Conservation (phyloP, 306 rosid genomes). For the Cicer judaicum region DNA sequence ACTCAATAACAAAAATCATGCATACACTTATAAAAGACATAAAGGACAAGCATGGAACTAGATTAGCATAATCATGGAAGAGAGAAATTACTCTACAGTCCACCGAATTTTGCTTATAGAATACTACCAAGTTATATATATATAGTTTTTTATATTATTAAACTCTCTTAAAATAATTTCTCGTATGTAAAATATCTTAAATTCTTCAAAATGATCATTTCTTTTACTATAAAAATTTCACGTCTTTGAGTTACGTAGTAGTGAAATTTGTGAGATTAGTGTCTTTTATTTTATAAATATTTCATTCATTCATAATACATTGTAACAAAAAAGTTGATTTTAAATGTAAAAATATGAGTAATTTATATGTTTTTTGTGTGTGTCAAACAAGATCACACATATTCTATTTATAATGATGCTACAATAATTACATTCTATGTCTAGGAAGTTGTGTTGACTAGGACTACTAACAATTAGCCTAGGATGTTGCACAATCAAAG, state of each 20-base stretch:
- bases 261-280: neutral
- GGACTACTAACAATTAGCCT: too few relatives aligned
- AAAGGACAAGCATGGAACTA: conserved; percentile 26
- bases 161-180: too few relatives aligned
- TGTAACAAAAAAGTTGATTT: neutral
- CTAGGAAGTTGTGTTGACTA: too few relatives aligned
- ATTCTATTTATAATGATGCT: too few relatives aligned
- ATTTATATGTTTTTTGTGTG: too few relatives aligned
- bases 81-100: neutral
- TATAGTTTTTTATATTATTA: too few relatives aligned
- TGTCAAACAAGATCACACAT: too few relatives aligned
- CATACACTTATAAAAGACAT: conserved; percentile 17
- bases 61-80: conserved; percentile 18
- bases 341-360: too few relatives aligned
- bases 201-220: neutral
- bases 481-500: too few relatives aligned
- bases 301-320: neutral
- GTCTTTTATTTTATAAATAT: neutral
- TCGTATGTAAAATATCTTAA: too few relatives aligned
- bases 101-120: conserved; percentile 24
- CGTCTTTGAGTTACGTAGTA: neutral
- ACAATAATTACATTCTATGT: too few relatives aligned
- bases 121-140: neutral
- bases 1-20: conserved; percentile 22
- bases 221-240: neutral